phyloP scores from a whole-genome alignment of 169 alveolate species.

The Toxoplasma gondii region DNA sequence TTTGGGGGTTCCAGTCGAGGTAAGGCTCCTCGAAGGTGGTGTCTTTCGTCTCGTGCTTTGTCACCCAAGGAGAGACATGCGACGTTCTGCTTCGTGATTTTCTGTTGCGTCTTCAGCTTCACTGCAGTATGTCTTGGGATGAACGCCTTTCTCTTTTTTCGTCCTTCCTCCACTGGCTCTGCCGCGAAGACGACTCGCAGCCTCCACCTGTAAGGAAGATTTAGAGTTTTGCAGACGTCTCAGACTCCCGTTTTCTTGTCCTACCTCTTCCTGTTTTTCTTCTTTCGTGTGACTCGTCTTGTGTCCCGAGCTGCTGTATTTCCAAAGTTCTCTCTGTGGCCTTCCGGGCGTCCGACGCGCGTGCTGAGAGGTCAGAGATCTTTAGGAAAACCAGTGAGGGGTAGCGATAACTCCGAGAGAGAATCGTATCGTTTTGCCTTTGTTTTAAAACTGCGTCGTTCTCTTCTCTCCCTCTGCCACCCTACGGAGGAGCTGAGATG shows the following conservation, averaged over 20 bases:
- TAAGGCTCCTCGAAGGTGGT: too few species aligned
- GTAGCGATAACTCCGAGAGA: too few species aligned
- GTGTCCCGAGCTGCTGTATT: neutral
- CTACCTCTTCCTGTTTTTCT: neutral
- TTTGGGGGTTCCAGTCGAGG: too few species aligned
- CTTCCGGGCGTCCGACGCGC: neutral
- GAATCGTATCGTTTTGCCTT: too few species aligned
- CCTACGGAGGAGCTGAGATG: too few species aligned
- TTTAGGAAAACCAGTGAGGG: too few species aligned
- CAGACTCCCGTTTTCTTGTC: neutral
- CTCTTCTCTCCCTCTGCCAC: too few species aligned
- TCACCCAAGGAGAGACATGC: neutral
- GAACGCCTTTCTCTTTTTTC: neutral
- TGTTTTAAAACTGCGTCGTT: too few species aligned
- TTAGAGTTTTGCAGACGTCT: neutral
- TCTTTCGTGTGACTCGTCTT: neutral
- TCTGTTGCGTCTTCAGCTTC: neutral
- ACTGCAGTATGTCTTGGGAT: neutral
- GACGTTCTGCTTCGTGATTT: neutral
- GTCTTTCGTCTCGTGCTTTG: too few species aligned
- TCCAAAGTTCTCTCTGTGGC: neutral
- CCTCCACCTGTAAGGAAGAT: constrained; percentile 18
- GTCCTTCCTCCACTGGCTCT: neutral
- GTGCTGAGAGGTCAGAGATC: too few species aligned
- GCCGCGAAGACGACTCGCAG: neutral